Conservation (phyloP, 306 rosid genomes). For the Gynostemma pentaphyllum region DNA sequence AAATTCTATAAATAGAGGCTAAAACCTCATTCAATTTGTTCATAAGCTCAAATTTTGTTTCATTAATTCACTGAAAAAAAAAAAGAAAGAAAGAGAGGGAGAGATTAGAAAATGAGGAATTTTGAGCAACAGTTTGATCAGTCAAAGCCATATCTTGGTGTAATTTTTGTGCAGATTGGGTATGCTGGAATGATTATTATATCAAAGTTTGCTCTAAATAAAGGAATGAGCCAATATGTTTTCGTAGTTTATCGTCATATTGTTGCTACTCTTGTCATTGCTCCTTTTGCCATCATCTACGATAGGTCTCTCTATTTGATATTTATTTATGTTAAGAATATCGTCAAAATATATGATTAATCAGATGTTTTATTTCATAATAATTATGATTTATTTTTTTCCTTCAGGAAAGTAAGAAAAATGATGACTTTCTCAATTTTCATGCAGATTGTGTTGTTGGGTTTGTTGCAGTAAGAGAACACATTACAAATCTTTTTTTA, state of each 20-base stretch:
- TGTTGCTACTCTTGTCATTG: conserved; percentile 23
- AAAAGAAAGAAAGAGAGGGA: neutral
- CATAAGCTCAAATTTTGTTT: too few species aligned
- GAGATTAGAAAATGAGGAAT: conserved; percentile 6
- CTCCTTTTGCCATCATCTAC: conserved; percentile 38
- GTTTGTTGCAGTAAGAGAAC: conserved; percentile 30
- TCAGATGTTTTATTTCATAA: too few species aligned
- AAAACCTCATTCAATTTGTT: neutral
- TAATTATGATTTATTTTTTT: too few species aligned
- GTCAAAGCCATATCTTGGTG: conserved; percentile 28
- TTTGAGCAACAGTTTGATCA: neutral
- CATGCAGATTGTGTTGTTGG: conserved; percentile 23
- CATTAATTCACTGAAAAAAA: too few species aligned
- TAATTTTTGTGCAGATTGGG: conserved; percentile 35
- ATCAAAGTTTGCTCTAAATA: conserved; percentile 25
- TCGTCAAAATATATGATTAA: too few species aligned
- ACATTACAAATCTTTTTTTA: too few species aligned
- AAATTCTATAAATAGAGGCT: neutral
- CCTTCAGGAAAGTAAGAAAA: conserved; percentile 42
- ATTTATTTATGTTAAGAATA: too few species aligned
- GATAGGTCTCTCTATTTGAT: conserved; percentile 34
- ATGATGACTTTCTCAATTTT: conserved; percentile 30
- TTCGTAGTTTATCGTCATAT: conserved; percentile 32
- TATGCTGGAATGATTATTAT: conserved; percentile 34
- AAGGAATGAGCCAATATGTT: conserved; percentile 42